These are phyloP conservation scores for Thalassiosira profunda DNA, from an alignment of 108 stramenopile genomes.

Conservation along the genomic window DNA sequence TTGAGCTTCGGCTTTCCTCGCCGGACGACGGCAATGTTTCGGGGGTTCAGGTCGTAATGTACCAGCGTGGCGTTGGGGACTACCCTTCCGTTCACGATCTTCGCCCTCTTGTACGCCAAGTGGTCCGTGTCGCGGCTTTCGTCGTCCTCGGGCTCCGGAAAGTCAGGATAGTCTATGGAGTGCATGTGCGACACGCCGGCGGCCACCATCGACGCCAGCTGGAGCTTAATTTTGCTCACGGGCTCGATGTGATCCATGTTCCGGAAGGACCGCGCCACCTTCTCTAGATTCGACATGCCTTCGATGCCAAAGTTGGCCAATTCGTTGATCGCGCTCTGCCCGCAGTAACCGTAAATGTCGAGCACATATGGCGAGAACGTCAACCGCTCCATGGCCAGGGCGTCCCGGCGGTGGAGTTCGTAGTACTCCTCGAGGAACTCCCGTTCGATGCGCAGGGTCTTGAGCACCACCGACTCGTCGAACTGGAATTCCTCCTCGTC, in stretches of 20 bases:
- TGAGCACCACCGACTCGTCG: conserved; percentile 66
- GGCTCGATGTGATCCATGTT: conserved; percentile 50
- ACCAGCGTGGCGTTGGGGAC: conserved; percentile 65
- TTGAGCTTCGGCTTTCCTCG: conserved; percentile 84
- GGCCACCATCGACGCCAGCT: conserved; percentile 73
- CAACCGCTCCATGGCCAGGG: conserved; percentile 89
- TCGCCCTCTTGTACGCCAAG: not conserved
- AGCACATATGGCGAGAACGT: conserved; percentile 78
- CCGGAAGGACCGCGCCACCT: conserved; percentile 63
- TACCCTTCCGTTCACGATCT: not conserved
- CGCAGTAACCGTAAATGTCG: conserved; percentile 88
- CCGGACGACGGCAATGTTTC: conserved; percentile 78
- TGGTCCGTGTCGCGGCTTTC: not conserved
- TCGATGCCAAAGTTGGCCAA: conserved; percentile 67
- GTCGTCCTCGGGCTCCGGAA: not conserved
- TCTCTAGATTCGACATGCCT: conserved; percentile 60
- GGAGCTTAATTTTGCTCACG: conserved; percentile 65
- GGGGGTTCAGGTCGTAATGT: conserved; percentile 88
- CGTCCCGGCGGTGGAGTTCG: conserved; percentile 86
- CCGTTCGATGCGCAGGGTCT: conserved; percentile 82
- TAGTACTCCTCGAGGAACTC: conserved; percentile 84
- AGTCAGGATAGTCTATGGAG: conserved; percentile 54
- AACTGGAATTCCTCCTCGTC: conserved; percentile 23
- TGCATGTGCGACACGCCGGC: conserved; percentile 83
- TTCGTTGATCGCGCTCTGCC: conserved; percentile 89